These are phyloP conservation scores for Macrophomina pseudophaseolina DNA, from an alignment of 2,329 filamentous ascomycete genomes.

Conservation along the genomic window DNA sequence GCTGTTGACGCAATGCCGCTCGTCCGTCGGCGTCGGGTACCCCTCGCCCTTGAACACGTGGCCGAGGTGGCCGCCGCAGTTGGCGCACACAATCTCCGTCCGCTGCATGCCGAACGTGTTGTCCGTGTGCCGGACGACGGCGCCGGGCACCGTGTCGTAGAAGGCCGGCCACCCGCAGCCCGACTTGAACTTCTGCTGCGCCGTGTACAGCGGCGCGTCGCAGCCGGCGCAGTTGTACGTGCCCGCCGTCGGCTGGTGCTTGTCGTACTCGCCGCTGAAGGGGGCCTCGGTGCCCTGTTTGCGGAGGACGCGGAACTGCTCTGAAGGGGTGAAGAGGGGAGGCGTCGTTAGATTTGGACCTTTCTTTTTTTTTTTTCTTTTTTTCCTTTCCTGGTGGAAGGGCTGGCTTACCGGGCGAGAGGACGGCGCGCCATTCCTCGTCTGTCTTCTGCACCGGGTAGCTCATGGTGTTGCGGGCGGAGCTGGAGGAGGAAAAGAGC, in stretches of 20 bases:
- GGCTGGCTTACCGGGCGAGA: conserved; percentile 70
- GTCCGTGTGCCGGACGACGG: conserved; percentile 83
- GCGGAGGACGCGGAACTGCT: conserved; percentile 93
- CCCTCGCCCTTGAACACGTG: conserved; percentile 93
- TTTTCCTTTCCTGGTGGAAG: no score
- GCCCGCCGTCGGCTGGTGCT: conserved; percentile 76
- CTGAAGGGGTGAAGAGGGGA: no score
- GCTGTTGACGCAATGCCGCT: conserved; percentile 97
- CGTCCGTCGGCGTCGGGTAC: conserved; percentile 83
- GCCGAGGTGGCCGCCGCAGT: conserved; percentile 90
- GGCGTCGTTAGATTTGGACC: conserved; percentile 20
- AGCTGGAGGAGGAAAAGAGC: conserved; percentile 69
- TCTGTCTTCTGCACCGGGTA: conserved; percentile 82
- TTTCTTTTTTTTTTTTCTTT: no score
- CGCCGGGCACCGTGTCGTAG: conserved; percentile 91
- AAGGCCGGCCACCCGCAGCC: conserved; percentile 98
- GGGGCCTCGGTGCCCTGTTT: conserved; percentile 89
- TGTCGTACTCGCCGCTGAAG: conserved; percentile 82
- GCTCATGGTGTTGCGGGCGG: conserved; percentile 46
- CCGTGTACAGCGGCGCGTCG: conserved; percentile 86
- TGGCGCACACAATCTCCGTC: conserved; percentile 92
- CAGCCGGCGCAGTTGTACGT: conserved; percentile 90
- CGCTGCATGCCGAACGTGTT: conserved; percentile 77
- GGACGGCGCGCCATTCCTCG: conserved; percentile 86
- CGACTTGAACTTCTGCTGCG: conserved; percentile 92